Conservation (phyloP, 2,329 filamentous ascomycete species). For the Phyllosticta citrichinensis region DNA sequence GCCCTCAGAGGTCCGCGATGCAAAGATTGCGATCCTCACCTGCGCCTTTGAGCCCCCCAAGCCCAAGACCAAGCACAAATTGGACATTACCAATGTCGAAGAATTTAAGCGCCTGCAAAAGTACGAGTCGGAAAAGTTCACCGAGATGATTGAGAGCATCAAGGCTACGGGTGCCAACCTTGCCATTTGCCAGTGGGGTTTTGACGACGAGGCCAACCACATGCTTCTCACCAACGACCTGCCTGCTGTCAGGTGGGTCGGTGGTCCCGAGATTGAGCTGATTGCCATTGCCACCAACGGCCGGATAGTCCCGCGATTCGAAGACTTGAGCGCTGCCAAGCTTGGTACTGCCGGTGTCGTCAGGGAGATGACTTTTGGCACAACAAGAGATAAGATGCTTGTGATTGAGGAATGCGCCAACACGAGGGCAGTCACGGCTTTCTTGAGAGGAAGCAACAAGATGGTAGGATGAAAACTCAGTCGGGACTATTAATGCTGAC, state of each 20-base stretch:
- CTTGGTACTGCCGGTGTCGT: constrained; percentile 83
- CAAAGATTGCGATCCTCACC: constrained; percentile 94
- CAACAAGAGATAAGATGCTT: constrained; percentile 97
- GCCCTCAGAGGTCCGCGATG: constrained; percentile 88
- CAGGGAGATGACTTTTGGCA: constrained; percentile 91
- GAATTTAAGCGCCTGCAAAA: constrained; percentile 97
- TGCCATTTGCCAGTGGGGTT: constrained; percentile 98
- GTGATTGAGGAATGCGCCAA: constrained; percentile 99
- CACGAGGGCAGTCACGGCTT: constrained; percentile 89
- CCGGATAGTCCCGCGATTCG: constrained; percentile 92
- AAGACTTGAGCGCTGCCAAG: constrained; percentile 85
- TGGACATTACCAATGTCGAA: constrained; percentile 93
- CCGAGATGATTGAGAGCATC: constrained; percentile 97
- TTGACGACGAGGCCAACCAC: constrained; percentile 98
- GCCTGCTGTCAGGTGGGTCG: constrained; percentile 94
- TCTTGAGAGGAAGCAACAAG: constrained; percentile 97
- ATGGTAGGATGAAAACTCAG: constrained; percentile 56
- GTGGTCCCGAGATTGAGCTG: constrained; percentile 93
- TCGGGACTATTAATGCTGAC: not conserved
- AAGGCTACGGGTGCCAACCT: constrained; percentile 96
- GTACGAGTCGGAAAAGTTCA: constrained; percentile 93
- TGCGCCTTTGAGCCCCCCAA: constrained; percentile 98
- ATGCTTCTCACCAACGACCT: constrained; percentile 90
- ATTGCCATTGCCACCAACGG: constrained; percentile 98
- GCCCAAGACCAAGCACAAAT: constrained; percentile 99